Evolutionary conservation across 495 filamentous ascomycete genomes (phyloP).

Genomic region (Poronia punctata): DNA sequence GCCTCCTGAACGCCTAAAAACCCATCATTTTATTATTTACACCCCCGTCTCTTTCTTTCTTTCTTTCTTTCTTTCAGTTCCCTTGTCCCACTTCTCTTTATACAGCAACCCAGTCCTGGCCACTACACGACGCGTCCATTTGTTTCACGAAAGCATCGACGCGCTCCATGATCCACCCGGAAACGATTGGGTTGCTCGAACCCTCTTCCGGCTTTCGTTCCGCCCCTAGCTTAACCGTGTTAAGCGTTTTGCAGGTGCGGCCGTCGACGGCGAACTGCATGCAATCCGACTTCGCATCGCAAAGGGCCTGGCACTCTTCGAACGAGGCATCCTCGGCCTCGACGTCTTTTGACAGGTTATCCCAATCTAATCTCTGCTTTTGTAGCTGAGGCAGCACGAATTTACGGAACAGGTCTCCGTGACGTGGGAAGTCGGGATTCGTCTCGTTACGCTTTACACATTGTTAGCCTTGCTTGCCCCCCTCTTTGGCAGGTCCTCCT

Average conservation of each 20-base stretch:
- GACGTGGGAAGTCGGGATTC: constrained; percentile 4
- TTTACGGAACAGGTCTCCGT: constrained; percentile 25
- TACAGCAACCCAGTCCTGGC: constrained; percentile 1
- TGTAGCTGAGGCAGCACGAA: constrained; percentile 21
- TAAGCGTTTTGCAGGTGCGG: constrained; percentile 19
- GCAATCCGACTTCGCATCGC: constrained; percentile 24
- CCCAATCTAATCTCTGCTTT: constrained; percentile 24
- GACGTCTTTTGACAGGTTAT: constrained; percentile 27
- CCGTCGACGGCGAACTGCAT: constrained; percentile 29
- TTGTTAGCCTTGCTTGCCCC: neutral
- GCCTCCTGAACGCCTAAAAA: too few relatives aligned
- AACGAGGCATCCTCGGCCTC: constrained; percentile 7
- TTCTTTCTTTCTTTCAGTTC: too few relatives aligned
- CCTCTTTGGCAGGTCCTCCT: too few relatives aligned
- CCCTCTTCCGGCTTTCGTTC: neutral
- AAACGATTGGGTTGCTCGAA: neutral
- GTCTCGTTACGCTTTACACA: neutral
- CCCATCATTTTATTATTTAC: too few relatives aligned
- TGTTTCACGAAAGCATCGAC: neutral
- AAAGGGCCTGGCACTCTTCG: constrained; percentile 25
- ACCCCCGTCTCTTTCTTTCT: too few relatives aligned
- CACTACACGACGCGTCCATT: constrained; percentile 1
- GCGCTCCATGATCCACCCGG: constrained; percentile 1
- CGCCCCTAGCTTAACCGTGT: neutral
- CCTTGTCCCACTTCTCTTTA: too few relatives aligned